Conservation (phyloP, 371 early-diverging fungal genomes). For the Rhizopus microsporus region DNA sequence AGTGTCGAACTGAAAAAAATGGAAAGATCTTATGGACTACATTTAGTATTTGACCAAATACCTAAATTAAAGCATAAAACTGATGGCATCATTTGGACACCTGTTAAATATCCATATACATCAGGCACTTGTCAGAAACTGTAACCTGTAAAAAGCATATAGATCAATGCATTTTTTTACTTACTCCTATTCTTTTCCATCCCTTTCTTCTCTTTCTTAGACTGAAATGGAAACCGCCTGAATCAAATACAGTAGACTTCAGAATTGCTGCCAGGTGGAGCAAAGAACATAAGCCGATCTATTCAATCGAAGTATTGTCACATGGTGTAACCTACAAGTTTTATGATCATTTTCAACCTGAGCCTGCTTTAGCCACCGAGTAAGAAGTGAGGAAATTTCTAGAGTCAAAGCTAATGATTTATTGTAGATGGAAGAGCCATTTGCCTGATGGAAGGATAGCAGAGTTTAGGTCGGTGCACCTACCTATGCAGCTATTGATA, state of each 20-base stretch:
- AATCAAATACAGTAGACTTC: slow-evolving; percentile 86
- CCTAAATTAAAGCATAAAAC: slow-evolving; percentile 73
- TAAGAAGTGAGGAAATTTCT: slow-evolving; percentile 25
- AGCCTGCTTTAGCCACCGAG: slow-evolving; percentile 52
- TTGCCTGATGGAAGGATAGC: slow-evolving; percentile 68
- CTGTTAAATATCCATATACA: slow-evolving; percentile 72
- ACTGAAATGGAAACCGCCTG: slow-evolving; percentile 92
- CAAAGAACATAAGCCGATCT: slow-evolving; percentile 68
- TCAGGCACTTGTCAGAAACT: slow-evolving; percentile 67
- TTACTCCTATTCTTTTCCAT: no score
- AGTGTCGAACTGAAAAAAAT: slow-evolving; percentile 62
- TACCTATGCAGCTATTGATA: no score
- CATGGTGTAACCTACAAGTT: slow-evolving; percentile 58
- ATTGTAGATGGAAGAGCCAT: slow-evolving; percentile 60
- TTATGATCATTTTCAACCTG: slow-evolving; percentile 70
- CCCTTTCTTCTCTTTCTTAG: slow-evolving; percentile 33
- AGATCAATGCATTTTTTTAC: not conserved
- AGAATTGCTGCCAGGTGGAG: slow-evolving; percentile 58
- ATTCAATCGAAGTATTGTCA: slow-evolving; percentile 57
- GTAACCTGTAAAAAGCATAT: slow-evolving; percentile 33
- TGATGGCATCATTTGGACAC: slow-evolving; percentile 91
- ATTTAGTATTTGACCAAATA: slow-evolving; percentile 63
- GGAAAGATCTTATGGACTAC: slow-evolving; percentile 64
- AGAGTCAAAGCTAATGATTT: not conserved
- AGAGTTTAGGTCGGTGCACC: slow-evolving; percentile 52